Percentiles rank a stretch among this genome's conserved stretches.
These are phyloP conservation scores for Dillenia turbinata DNA, from an alignment of 164 flowering plant genomes.

Conservation along the genomic window DNA sequence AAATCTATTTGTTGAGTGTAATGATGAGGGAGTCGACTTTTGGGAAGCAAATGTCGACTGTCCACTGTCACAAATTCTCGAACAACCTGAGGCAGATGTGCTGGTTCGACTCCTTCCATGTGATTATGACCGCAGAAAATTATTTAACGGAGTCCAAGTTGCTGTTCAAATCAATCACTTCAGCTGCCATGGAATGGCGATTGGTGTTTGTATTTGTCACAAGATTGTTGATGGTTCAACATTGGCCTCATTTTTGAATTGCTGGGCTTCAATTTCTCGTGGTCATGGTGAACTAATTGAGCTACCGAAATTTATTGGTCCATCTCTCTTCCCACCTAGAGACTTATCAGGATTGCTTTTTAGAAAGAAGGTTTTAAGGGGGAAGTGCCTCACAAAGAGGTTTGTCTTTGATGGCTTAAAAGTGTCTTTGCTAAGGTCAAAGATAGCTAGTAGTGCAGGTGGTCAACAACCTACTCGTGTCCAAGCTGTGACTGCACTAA, in stretches of 20 bases:
- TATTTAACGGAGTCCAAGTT: constrained; percentile 5
- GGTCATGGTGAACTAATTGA: constrained; percentile 3
- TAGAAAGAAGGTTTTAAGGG: background rate
- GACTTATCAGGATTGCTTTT: background rate
- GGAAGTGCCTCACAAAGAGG: constrained; percentile 12
- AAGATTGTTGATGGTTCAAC: constrained; percentile 38
- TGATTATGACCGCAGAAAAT: background rate
- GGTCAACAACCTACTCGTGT: constrained; percentile 22
- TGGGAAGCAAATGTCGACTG: constrained; percentile 15
- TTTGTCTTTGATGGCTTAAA: constrained; percentile 20
- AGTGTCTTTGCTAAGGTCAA: constrained; percentile 13
- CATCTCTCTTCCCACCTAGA: constrained; percentile 26
- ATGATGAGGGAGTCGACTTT: constrained; percentile 26
- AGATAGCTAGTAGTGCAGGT: background rate
- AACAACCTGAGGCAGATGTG: constrained; percentile 12
- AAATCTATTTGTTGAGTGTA: constrained; percentile 25
- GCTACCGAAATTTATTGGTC: constrained; percentile 19
- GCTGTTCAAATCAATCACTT: constrained; percentile 41
- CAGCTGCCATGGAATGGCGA: constrained; percentile 52
- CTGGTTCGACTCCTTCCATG: constrained; percentile 28
- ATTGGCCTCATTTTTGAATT: constrained; percentile 27
- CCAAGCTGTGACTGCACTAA: constrained; percentile 27
- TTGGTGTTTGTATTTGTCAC: constrained; percentile 47
- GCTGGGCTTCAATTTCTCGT: constrained; percentile 35
- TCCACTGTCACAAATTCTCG: constrained; percentile 11